Evolutionary conservation across 2,329 filamentous ascomycete genomes (phyloP), one percentile per base, ranked within the genome.

Genomic region (Aspergillus nomiae): DNA sequence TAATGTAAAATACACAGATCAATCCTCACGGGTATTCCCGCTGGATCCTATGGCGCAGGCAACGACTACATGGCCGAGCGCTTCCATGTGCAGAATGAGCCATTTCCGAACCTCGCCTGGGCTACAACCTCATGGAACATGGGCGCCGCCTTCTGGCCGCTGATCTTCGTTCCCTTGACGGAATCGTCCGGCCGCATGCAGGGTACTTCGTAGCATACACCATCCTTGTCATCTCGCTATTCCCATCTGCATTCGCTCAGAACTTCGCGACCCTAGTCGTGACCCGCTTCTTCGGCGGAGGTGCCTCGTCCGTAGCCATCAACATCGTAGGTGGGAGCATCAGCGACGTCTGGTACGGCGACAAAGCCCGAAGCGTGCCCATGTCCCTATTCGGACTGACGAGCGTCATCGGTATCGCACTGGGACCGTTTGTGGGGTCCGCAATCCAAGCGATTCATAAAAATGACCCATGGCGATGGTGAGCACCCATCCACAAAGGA

Each of bases 251-350:
- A 0, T 72, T 82, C 41, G 80, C 81, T 3, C 71, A 76, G 8
- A 82, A 82, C 57, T 82, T 80, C 59, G 80, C 80, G 0, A 82
- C 80, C 0, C 63, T 83, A 1, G 74, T 82, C 3, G 72, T 81
- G 0, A 80, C 78, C 2, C 74, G 81, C 0, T 79, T 82, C 58
- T 78, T 83, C 43, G 78, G 78, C 3, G 81, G 81, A 1, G 77
- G 80, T 1, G 78, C 76, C 21, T 79, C 78, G 1, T 80, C 78
- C 0, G 76, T 80, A 1, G 74, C 79, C 0, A 80, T 80, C 45
- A 82, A 82, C 48, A 76, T 76, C n/a, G 74, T 76, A 10, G 74
- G 74, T 3, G 75, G 75, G 1, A 76, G 72, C 56, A 76, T 76
- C 50, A 74, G 72, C 32, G 73, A 77, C 62, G 70, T 77, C 19